Evolutionary conservation across 2,329 filamentous ascomycete species (phyloP), one percentile per base, ranked within the genome.

Genomic region (Pseudopyricularia cyperi): DNA sequence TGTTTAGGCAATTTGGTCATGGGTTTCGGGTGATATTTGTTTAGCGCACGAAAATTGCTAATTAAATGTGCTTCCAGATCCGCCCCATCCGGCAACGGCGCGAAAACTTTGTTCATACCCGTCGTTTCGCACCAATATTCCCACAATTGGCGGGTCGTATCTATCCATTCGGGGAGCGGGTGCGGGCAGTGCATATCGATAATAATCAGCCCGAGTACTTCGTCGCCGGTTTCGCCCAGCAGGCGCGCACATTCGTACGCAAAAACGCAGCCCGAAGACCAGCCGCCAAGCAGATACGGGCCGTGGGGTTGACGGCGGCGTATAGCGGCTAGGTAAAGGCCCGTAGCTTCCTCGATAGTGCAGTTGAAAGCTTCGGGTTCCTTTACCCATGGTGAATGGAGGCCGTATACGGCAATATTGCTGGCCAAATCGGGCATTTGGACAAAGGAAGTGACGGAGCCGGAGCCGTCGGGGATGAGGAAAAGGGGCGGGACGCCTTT

Each of bases 301-400:
- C 77, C 78, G 46, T 66, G 58, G 7, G 76, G 74, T 60, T 81
- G 78, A 37, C 75, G 74, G 26, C 74, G 71, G 61, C 73, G 74
- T 61, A 81, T 77, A 63, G 80, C 78, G 15, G 66, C 65, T n/a
- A 80, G 66, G 63, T 75, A 80, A 54, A 73, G 65, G 33, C 68
- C 62, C 30, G 74, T 69, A 34, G 77, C 68, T 32, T 72, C 72
- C 54, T 74, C 68, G 52, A 80, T 70, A 56, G 72, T 72, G 57
- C 71, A 74, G 12, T 65, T 69, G 65, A 71, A 77, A 53, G 74
- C 68, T 53, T 73, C 68, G 2, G 77, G 76, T n/a, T 66, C 68
- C 63, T 78, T 78, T 71, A 79, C 75, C 66, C 73, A 81, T 3
- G 78, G 78, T 58, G 73, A 80, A 62, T 80, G 79, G 49, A 81